Evolutionary conservation across 1,284 basidiomycete species (phyloP), one percentile per base, ranked within the genome.

Genomic region (Ustilago loliicola): DNA sequence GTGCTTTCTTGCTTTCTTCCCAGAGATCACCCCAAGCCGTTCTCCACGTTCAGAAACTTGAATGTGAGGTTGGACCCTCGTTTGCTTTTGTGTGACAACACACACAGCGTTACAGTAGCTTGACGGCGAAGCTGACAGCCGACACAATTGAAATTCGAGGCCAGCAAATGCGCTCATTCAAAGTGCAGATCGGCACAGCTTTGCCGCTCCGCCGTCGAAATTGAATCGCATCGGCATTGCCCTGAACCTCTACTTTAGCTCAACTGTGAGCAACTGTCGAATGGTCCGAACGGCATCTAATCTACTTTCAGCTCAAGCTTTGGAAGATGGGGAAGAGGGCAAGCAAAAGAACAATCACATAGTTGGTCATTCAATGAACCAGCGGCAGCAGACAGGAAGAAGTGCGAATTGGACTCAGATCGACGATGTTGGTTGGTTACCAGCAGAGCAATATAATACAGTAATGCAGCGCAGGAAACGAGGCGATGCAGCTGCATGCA

Each of bases 141-240:
- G 36, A 15, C 36, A 15, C 36, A 38, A 15, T 38, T 38, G 6
- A 38, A 38, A 15, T 38, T 38, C 36, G 6, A 10, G 36, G 36
- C 6, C 36, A 15, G 36, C 36, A 38, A 38, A 10, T 38, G 36
- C 36, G 36, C 36, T 11, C 7, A 11, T 38, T 3, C n/a, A 21
- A 21, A 52, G 1, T 32, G 27, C 25, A 53, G 51, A 53, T 53
- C 51, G 51, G 29, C 51, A 53, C 19, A 23, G n/a, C 51, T n/a
- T 34, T 53, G 51, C 29, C 51, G 51, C 51, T 53, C 30, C n/a
- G 30, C 51, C 34, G 51, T 38, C 36, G 36, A 10, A 38, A 38
- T 11, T 38, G 6, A 15, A 11, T 38, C 15, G 9, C 13, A 8
- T 51, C 50, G 50, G 50, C 27, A 17, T 51, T 48, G 21, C 21